Evolutionary conservation across 2,329 filamentous ascomycete genomes (phyloP).

Genomic region (Fusarium odoratissimum): DNA sequence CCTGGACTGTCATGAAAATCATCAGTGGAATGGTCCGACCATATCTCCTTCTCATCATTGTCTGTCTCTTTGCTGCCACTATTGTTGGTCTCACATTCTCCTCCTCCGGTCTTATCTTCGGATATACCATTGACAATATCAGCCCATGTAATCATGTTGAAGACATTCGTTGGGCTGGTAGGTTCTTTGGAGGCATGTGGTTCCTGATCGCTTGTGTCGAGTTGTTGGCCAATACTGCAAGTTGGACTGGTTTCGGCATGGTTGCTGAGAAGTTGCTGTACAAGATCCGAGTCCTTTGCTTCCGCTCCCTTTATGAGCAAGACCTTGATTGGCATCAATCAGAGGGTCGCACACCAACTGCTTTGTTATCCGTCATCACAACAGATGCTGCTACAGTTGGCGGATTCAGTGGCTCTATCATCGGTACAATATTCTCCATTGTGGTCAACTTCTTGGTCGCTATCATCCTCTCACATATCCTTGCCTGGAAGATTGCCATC

Average conservation of each 20-base stretch:
- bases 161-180: conserved; percentile 51
- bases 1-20: conserved; percentile 54
- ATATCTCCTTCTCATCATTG: conserved; percentile 52
- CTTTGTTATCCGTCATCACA: conserved; percentile 75
- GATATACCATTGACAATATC: conserved; percentile 54
- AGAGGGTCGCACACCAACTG: conserved; percentile 68
- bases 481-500: conserved; percentile 81
- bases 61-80: conserved; percentile 57
- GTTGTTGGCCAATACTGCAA: conserved; percentile 66
- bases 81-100: conserved; percentile 67
- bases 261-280: conserved; percentile 73
- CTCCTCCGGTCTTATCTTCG: conserved; percentile 64
- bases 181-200: conserved; percentile 68
- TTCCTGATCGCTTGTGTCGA: conserved; percentile 63
- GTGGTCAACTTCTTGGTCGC: conserved; percentile 75
- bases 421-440: conserved; percentile 76
- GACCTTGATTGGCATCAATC: conserved; percentile 79
- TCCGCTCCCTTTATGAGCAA: conserved; percentile 74
- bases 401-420: conserved; percentile 75
- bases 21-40: conserved; percentile 54
- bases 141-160: conserved; percentile 60
- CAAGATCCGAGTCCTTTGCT: conserved; percentile 70
- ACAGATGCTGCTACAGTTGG: conserved; percentile 75
- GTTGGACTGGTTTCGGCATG: conserved; percentile 61
- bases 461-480: conserved; percentile 75